Conservation (phyloP, 2,329 filamentous ascomycete species). For the Zymoseptoria tritici region DNA sequence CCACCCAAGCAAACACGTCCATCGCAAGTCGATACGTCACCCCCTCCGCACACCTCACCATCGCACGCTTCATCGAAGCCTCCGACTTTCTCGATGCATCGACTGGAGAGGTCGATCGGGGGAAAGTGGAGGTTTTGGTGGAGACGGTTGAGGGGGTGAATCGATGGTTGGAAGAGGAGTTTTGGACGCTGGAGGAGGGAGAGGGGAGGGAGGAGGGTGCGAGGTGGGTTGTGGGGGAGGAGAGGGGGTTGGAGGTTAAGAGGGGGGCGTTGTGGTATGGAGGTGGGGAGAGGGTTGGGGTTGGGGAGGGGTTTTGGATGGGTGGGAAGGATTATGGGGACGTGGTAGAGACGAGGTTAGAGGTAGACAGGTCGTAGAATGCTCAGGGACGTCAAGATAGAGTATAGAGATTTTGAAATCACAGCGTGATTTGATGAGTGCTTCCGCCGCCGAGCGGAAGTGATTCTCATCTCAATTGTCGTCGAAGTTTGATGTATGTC, state of each 20-base stretch:
- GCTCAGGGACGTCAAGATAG: too few species aligned
- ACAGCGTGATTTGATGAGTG: too few species aligned
- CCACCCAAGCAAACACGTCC: conserved; percentile 51
- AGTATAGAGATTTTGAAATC: too few species aligned
- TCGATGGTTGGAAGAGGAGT: conserved; percentile 51
- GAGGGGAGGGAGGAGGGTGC: too few species aligned
- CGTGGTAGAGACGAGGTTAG: too few species aligned
- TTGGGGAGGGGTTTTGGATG: too few species aligned
- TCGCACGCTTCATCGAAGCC: conserved; percentile 69
- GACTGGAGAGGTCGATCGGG: conserved; percentile 33
- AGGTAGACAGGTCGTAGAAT: too few species aligned
- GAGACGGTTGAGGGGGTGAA: conserved; percentile 69
- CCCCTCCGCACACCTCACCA: conserved; percentile 81
- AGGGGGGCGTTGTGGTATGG: conserved; percentile 79
- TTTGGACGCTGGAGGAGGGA: too few species aligned
- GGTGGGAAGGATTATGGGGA: too few species aligned
- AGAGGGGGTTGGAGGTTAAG: conserved; percentile 69
- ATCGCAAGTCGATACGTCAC: conserved; percentile 78
- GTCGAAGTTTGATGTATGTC: too few species aligned
- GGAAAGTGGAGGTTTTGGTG: conserved; percentile 58
- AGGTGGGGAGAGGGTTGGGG: conserved; percentile 60
- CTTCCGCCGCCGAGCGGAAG: too few species aligned
- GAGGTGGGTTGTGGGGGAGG: conserved; percentile 84
- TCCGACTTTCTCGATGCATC: conserved; percentile 42
- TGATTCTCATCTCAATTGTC: too few species aligned